These are phyloP conservation scores for Aspergillus leporis DNA, from an alignment of 495 filamentous ascomycete genomes.

Conservation along the genomic window DNA sequence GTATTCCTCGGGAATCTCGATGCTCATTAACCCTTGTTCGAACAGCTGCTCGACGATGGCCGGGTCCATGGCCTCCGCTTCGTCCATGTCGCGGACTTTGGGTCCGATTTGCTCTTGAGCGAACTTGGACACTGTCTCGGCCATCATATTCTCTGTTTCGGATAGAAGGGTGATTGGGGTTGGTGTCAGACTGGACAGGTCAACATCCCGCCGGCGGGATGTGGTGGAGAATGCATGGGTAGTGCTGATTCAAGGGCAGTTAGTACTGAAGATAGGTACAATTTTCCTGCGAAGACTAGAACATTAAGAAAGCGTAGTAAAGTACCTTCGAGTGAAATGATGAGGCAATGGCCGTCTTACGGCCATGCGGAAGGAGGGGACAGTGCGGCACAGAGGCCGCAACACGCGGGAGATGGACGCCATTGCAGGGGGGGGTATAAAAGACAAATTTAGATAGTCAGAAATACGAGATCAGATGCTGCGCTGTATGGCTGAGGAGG, in stretches of 20 bases:
- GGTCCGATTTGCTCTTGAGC: conserved; percentile 84
- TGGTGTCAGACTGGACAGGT: conserved; percentile 72
- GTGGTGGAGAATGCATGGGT: conserved; percentile 74
- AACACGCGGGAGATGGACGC: conserved; percentile 67
- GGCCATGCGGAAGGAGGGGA: conserved; percentile 45
- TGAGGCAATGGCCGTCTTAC: conserved; percentile 40
- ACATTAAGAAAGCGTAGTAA: not conserved
- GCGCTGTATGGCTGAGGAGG: conserved; percentile 7
- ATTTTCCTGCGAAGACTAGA: too few relatives aligned
- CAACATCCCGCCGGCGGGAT: conserved; percentile 54
- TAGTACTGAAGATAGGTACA: not conserved
- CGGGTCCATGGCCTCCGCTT: conserved; percentile 92
- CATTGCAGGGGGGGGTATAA: conserved; percentile 47
- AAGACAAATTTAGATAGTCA: not conserved
- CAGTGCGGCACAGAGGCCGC: conserved; percentile 65
- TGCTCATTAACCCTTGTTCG: conserved; percentile 95
- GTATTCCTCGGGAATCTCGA: conserved; percentile 96
- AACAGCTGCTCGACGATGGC: conserved; percentile 87
- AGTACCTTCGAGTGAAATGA: conserved; percentile 48
- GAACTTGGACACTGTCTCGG: conserved; percentile 87
- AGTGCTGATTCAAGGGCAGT: conserved; percentile 29
- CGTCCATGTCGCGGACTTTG: conserved; percentile 96
- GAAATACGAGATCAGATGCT: not conserved
- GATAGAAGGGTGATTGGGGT: conserved; percentile 93
- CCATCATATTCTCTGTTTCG: conserved; percentile 86